Conservation (phyloP, 179 eudicot genomes). For the Patellifolia procumbens region DNA sequence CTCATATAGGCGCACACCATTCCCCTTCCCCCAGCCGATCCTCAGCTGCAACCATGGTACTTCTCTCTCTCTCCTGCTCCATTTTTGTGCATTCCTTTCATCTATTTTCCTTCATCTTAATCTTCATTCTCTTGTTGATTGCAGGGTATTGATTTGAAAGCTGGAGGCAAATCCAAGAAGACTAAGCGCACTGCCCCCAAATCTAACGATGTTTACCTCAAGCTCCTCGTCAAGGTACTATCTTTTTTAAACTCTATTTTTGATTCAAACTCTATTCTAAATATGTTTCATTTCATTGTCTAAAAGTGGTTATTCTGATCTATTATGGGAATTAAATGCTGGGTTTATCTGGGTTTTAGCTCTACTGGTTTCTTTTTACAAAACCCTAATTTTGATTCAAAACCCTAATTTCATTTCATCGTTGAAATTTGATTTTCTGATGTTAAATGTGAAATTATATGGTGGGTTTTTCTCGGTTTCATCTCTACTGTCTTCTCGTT, state of each 20-base stretch:
- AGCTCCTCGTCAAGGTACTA: slow-evolving; percentile 61
- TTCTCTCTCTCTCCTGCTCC: neutral
- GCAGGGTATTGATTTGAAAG: slow-evolving; percentile 72
- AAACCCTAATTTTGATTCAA: neutral
- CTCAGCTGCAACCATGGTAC: slow-evolving; percentile 34
- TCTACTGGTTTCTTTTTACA: too few relatives aligned
- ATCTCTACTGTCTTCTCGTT: neutral
- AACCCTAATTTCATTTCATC: too few relatives aligned
- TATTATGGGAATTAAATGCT: too few relatives aligned
- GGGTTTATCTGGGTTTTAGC: too few relatives aligned
- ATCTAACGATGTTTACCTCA: slow-evolving; percentile 62
- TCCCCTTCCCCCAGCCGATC: slow-evolving; percentile 21
- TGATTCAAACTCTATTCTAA: too few relatives aligned
- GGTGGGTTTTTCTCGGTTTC: neutral
- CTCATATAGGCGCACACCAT: too few relatives aligned
- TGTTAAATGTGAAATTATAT: neutral
- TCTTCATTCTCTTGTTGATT: neutral
- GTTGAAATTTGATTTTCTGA: neutral
- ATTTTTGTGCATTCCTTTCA: neutral
- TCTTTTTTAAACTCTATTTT: too few relatives aligned
- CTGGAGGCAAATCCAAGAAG: slow-evolving; percentile 67
- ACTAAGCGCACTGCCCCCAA: slow-evolving; percentile 63
- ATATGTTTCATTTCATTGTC: too few relatives aligned
- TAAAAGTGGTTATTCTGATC: too few relatives aligned
- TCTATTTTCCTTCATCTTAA: neutral